These are phyloP conservation scores for Sporothrix pseudoabietina DNA, from an alignment of 2,329 filamentous ascomycete genomes.

Conservation along the genomic window DNA sequence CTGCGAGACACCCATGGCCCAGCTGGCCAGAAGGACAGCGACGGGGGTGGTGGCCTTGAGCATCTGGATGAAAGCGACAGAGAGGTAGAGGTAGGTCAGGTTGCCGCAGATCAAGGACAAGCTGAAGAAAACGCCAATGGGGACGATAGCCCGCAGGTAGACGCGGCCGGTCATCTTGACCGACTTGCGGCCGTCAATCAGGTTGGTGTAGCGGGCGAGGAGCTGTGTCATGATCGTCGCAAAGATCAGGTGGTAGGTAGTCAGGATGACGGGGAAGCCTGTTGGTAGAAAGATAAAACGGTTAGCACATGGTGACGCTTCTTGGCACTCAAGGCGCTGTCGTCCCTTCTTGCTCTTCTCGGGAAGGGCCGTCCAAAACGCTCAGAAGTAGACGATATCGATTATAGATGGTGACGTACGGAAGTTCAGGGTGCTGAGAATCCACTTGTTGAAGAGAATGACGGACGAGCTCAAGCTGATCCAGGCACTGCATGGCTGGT, in stretches of 20 bases:
- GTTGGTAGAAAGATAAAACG: slow-evolving; percentile 26
- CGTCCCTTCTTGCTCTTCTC: background rate
- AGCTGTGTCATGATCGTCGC: slow-evolving; percentile 93
- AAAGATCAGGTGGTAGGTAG: slow-evolving; percentile 93
- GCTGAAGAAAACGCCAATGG: slow-evolving; percentile 94
- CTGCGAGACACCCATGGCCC: slow-evolving; percentile 80
- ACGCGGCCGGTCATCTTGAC: slow-evolving; percentile 96
- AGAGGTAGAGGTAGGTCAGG: slow-evolving; percentile 91
- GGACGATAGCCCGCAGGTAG: slow-evolving; percentile 90
- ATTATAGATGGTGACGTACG: slow-evolving; percentile 50
- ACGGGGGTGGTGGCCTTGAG: slow-evolving; percentile 97
- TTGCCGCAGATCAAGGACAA: slow-evolving; percentile 96
- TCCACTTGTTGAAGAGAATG: slow-evolving; percentile 99
- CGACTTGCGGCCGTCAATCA: slow-evolving; percentile 91
- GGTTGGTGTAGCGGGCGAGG: slow-evolving; percentile 82
- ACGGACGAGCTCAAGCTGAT: slow-evolving; percentile 90
- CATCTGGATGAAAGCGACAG: slow-evolving; percentile 98
- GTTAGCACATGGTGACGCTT: slow-evolving; percentile 7
- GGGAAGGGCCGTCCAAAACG: background rate
- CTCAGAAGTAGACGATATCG: background rate
- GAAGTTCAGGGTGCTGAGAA: slow-evolving; percentile 83
- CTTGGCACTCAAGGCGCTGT: background rate
- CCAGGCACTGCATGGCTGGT: slow-evolving; percentile 67
- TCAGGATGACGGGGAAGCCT: slow-evolving; percentile 79
- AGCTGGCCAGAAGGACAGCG: slow-evolving; percentile 85